Evolutionary conservation across 164 flowering plant species (phyloP).

Genomic region (Sextonia rubra): DNA sequence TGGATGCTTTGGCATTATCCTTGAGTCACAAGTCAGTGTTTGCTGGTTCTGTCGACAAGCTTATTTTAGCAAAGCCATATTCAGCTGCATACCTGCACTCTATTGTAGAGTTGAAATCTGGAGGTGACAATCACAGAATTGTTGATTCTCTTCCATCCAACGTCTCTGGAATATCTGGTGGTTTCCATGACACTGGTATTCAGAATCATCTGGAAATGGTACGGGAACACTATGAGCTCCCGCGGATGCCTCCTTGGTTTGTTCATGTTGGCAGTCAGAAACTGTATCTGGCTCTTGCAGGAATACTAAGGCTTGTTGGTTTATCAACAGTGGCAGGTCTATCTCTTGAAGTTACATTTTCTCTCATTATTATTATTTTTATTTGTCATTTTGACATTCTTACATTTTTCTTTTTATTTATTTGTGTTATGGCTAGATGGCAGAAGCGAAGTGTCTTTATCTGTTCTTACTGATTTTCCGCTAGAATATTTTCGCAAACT

Average conservation of each 20-base stretch:
- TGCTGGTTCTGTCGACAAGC: constrained; percentile 78
- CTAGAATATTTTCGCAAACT: constrained; percentile 56
- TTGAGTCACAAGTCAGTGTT: constrained; percentile 71
- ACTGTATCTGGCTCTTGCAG: constrained; percentile 64
- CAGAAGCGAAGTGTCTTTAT: constrained; percentile 47
- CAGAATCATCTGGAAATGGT: constrained; percentile 10
- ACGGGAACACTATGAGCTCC: constrained; percentile 46
- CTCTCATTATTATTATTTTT: no score
- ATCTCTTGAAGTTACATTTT: constrained; percentile 11
- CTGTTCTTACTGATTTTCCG: constrained; percentile 59
- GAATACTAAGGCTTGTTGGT: constrained; percentile 79
- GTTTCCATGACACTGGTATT: constrained; percentile 17
- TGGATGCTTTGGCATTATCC: constrained; percentile 64
- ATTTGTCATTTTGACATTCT: neutral
- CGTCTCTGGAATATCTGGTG: constrained; percentile 11
- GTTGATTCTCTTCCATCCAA: constrained; percentile 18
- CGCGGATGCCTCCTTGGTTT: constrained; percentile 97
- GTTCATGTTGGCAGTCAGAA: constrained; percentile 53
- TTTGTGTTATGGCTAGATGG: constrained; percentile 38
- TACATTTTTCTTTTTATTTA: constrained; percentile 1
- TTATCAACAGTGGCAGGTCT: constrained; percentile 70
- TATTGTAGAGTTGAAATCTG: constrained; percentile 56
- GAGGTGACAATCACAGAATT: constrained; percentile 13
- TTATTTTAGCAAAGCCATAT: constrained; percentile 40
- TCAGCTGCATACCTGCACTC: constrained; percentile 73